phyloP scores from a whole-genome alignment of 805 yeast species.

The Teunomyces cretensis region DNA sequence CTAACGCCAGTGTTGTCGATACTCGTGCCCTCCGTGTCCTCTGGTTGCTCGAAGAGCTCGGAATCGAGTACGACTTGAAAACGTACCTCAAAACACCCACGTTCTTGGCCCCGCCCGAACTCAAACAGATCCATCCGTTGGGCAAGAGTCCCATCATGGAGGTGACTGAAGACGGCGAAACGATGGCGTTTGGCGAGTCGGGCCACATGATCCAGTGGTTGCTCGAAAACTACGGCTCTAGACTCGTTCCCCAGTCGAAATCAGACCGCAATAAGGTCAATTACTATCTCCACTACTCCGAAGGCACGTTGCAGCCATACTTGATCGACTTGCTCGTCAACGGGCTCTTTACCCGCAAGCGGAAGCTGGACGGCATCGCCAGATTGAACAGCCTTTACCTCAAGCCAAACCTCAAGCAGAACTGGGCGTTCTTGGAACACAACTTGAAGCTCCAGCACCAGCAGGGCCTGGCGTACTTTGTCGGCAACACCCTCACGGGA shows the following conservation, averaged over 20 bases:
- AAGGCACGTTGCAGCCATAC: conserved; percentile 25
- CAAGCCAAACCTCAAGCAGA: conserved; percentile 19
- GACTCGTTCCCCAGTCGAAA: conserved; percentile 28
- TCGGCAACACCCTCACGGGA: conserved; percentile 35
- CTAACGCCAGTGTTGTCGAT: conserved; percentile 25
- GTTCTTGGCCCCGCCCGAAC: conserved; percentile 33
- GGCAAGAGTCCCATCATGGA: conserved; percentile 39
- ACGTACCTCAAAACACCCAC: conserved; percentile 22
- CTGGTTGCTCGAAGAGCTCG: conserved; percentile 38
- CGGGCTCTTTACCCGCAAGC: conserved; percentile 28
- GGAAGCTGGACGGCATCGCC: conserved; percentile 28
- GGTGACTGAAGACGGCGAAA: conserved; percentile 18
- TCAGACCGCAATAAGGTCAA: conserved; percentile 37
- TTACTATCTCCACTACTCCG: conserved; percentile 25
- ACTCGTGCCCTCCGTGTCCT: conserved; percentile 38
- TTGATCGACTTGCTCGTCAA: conserved; percentile 25
- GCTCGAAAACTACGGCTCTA: conserved; percentile 47
- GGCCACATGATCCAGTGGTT: conserved; percentile 59
- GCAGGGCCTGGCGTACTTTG: conserved; percentile 22
- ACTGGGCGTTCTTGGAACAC: conserved; percentile 28
- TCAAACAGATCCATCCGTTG: conserved; percentile 32
- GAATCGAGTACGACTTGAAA: conserved; percentile 33
- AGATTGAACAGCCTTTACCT: conserved; percentile 24
- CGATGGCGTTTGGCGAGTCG: conserved; percentile 48
- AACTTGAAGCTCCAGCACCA: conserved; percentile 24